Evolutionary conservation across 768 basidiomycete species (phyloP).

Genomic region (Astraeus odoratus): DNA sequence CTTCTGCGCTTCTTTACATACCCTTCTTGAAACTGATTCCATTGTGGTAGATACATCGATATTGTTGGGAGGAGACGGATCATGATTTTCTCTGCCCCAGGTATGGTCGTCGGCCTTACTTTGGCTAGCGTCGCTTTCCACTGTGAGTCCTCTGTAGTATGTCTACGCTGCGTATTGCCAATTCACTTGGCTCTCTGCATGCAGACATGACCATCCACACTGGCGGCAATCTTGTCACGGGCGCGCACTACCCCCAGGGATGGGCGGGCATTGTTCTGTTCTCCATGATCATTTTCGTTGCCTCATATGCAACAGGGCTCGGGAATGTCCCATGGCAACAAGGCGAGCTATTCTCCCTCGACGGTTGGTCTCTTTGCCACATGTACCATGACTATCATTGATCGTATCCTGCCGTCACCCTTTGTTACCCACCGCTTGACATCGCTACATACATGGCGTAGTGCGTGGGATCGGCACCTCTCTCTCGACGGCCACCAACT

Average conservation of each 20-base stretch:
- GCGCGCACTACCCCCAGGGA: conserved; percentile 46
- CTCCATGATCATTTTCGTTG: conserved; percentile 80
- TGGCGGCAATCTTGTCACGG: conserved; percentile 51
- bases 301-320: conserved; percentile 72
- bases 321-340: conserved; percentile 87
- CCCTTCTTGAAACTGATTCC: not conserved
- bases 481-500: conserved; percentile 70
- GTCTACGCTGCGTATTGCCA: not conserved
- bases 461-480: conserved; percentile 76
- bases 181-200: not conserved
- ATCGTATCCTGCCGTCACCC: not conserved
- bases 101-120: conserved; percentile 62
- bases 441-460: conserved; percentile 17
- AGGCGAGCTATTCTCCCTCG: conserved; percentile 74
- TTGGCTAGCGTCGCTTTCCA: conserved; percentile 62
- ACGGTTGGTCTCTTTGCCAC: conserved; percentile 37
- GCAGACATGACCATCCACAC: conserved; percentile 57
- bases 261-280: conserved; percentile 68
- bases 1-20: not conserved
- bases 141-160: conserved; percentile 37
- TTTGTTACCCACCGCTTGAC: too few relatives aligned
- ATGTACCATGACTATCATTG: too few relatives aligned
- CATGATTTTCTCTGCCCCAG: conserved; percentile 64
- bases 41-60: conserved; percentile 41
- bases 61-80: conserved; percentile 62